Conservation (phyloP, 305 asterid genomes). For the Rubia occidens region DNA sequence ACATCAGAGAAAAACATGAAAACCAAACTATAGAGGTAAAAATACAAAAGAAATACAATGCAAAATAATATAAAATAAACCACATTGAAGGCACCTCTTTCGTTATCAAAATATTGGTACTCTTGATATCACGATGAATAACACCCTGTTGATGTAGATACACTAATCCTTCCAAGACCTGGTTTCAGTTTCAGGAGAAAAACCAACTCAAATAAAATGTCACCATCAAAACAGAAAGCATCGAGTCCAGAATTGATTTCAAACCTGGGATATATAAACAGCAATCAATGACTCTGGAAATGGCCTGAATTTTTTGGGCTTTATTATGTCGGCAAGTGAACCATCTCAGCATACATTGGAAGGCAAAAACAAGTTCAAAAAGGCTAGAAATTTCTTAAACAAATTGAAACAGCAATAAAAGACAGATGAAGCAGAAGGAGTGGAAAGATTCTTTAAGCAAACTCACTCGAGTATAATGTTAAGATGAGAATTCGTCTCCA, state of each 20-base stretch:
- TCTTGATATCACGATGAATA: conserved; percentile 83
- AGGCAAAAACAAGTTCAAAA: conserved; percentile 7
- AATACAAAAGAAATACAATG: neutral
- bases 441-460: conserved; percentile 14
- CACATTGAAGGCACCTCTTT: conserved; percentile 40
- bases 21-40: neutral
- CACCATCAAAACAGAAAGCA: conserved; percentile 12
- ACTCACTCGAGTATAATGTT: conserved; percentile 75
- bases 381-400: neutral
- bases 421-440: neutral
- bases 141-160: conserved; percentile 98
- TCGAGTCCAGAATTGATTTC: conserved; percentile 18
- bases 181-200: conserved; percentile 13
- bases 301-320: conserved; percentile 98
- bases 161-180: conserved; percentile 97
- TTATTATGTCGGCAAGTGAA: conserved; percentile 86
- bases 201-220: conserved; percentile 6
- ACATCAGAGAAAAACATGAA: conserved; percentile 6
- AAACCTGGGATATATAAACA: conserved; percentile 93
- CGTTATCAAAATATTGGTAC: conserved; percentile 64
- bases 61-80: neutral
- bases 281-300: conserved; percentile 98
- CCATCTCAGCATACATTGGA: conserved; percentile 85
- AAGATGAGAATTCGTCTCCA: conserved; percentile 88
- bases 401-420: neutral